Percentiles rank a stretch among this genome's conserved stretches.
These are phyloP conservation scores for Juglanconis juglandina DNA, from an alignment of 2,329 filamentous ascomycete genomes.

Conservation along the genomic window DNA sequence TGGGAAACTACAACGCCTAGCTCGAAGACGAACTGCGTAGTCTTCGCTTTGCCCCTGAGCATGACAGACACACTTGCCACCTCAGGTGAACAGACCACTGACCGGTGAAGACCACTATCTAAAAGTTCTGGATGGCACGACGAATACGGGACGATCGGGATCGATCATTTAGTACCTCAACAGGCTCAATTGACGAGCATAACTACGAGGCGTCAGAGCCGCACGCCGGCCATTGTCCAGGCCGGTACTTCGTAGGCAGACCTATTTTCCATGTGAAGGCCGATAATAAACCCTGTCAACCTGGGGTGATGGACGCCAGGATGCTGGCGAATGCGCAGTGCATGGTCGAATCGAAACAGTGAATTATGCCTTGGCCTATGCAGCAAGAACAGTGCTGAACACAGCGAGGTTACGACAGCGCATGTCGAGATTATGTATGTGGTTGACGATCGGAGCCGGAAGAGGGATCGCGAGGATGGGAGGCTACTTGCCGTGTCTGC, in stretches of 20 bases:
- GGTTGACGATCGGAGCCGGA: conserved; percentile 1
- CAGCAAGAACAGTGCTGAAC: background rate
- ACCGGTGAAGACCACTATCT: background rate
- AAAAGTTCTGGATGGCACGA: background rate
- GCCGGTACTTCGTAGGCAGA: background rate
- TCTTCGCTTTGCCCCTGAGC: background rate
- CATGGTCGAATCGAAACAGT: background rate
- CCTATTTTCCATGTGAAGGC: background rate
- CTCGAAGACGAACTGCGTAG: background rate
- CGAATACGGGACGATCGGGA: background rate
- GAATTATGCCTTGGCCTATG: background rate
- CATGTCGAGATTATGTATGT: conserved; percentile 6
- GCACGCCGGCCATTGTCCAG: background rate
- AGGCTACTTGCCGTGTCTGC: background rate
- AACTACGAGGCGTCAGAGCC: background rate
- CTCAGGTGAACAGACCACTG: background rate
- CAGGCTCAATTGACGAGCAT: background rate
- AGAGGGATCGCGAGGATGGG: background rate
- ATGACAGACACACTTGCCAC: background rate
- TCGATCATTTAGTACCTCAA: background rate
- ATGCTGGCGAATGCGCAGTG: background rate
- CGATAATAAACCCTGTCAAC: background rate
- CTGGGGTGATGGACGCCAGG: background rate
- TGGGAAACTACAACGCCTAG: background rate
- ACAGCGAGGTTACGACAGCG: conserved; percentile 7